Base-by-base conservation (phyloP, 768 basidiomycete genomes). In the Auricularia sp. region DNA sequence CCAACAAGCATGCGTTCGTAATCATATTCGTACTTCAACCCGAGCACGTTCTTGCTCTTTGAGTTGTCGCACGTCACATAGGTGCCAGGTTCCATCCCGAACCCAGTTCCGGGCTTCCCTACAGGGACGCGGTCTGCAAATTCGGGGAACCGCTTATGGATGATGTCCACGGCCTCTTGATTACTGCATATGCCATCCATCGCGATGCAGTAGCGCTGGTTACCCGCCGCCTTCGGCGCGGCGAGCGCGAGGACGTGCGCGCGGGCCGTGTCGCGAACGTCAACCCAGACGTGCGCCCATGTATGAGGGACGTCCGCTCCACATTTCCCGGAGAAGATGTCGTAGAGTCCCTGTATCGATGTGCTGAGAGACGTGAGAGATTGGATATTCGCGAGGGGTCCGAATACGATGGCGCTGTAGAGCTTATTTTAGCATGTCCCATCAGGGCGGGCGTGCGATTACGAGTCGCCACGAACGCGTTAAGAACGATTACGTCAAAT, bases 231-330 rank as follows among this genome's bases (percentile, higher is more conserved):
- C 16, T 18, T 33, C 29, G 61, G 53, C 36, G 44, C 18, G 11
- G 21, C 36, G 34, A 64, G 54, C 33, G 63, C 63, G 12, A 33
- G 33, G n/a, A 58, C 53, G 36, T 64, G 63, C n/a, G 18, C 53
- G 35, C 58, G 51, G 4, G 51, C 63, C 16, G 53, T 36, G 63
- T 64, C 63, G 23, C 21, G 63, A 3, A 64, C 61, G 36, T 61
- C 65, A 14, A 54, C 62, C 47, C 47, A 51, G 8, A 51, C 18
- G 47, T 35, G n/a, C 47, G 34, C 53, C 53, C 29, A 23, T 18
- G 44, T 42, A 56, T 33, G n/a, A n/a, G 51, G 47, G 6, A 62
- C 29, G 42, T 62, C 29, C 16, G 10, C 14, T n/a, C 16, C 35
- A 36, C 18, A 18, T 16, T 14, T 36, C 4, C 39, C n/a, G 18